A percentile compares a stretch with the other conserved stretches of the same genome.
phyloP scores from a whole-genome alignment of 1,284 basidiomycete species.

The Blastosporella zonata region DNA sequence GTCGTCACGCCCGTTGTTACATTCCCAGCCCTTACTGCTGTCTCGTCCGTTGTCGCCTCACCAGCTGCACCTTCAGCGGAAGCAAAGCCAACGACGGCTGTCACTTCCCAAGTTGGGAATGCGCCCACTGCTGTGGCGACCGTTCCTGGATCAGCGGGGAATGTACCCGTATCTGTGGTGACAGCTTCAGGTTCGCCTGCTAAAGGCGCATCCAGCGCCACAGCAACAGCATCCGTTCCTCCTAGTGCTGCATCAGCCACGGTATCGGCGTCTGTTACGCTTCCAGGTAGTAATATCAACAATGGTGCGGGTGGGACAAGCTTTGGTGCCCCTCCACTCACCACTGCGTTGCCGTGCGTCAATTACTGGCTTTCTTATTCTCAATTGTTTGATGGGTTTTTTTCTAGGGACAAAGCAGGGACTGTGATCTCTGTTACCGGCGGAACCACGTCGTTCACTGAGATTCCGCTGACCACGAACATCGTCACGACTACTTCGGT shows the following conservation, averaged over 20 bases:
- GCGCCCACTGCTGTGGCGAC: background rate
- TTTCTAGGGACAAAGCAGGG: background rate
- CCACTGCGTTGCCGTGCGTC: background rate
- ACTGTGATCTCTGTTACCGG: background rate
- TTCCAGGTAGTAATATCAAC: background rate
- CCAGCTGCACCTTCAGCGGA: background rate
- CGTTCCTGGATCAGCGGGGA: background rate
- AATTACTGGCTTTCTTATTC: background rate
- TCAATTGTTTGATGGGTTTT: background rate
- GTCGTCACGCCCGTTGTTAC: background rate
- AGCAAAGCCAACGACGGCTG: background rate
- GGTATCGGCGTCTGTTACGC: background rate
- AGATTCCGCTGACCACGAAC: background rate
- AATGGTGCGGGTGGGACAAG: background rate
- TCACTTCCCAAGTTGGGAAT: background rate
- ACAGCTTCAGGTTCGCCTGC: background rate
- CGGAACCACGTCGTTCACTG: background rate
- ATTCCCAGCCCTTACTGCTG: background rate
- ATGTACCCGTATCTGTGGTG: background rate
- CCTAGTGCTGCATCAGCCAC: background rate
- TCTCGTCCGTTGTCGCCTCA: background rate
- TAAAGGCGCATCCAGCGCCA: slow-evolving; percentile 1
- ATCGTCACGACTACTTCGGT: background rate
- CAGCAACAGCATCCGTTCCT: background rate
- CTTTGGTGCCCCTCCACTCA: background rate